A percentile compares a stretch with the other conserved stretches of the same genome.
Conservation (phyloP, 2,329 filamentous ascomycete species). For the Colletotrichum sp. region DNA sequence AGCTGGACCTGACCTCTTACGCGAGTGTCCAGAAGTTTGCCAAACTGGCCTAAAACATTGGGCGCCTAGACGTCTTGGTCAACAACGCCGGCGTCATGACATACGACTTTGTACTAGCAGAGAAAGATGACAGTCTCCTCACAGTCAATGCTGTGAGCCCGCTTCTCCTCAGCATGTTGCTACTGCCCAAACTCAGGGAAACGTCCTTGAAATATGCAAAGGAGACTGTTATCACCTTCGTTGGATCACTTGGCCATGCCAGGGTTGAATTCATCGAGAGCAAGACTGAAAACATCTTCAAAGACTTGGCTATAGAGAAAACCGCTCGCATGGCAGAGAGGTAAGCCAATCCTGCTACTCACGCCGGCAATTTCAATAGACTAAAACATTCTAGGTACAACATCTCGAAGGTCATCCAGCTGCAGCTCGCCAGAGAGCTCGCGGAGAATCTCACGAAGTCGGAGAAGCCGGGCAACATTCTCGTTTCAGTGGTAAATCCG, state of each 20-base stretch:
- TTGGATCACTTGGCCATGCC: background rate
- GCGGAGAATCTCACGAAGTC: background rate
- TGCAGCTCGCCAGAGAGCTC: background rate
- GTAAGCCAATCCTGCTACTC: background rate
- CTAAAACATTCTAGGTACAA: background rate
- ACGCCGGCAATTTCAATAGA: fast-evolving
- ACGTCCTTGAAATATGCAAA: slow-evolving; percentile 33
- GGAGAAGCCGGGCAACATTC: background rate
- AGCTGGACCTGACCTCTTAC: slow-evolving; percentile 45
- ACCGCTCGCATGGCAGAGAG: background rate
- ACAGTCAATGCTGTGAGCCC: slow-evolving; percentile 51
- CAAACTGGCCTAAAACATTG: slow-evolving; percentile 29
- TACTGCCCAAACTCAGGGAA: slow-evolving; percentile 44
- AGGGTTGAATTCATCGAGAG: slow-evolving; percentile 34
- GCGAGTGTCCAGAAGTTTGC: slow-evolving; percentile 40
- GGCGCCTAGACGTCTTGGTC: slow-evolving; percentile 41
- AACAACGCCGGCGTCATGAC: slow-evolving; percentile 34
- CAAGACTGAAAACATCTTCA: slow-evolving; percentile 30
- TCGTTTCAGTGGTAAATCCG: background rate
- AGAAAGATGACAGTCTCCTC: slow-evolving; percentile 45
- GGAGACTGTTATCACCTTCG: background rate
- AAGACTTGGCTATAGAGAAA: slow-evolving; percentile 25
- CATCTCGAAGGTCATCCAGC: background rate
- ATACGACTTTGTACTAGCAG: slow-evolving; percentile 22
- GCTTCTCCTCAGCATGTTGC: slow-evolving; percentile 43